Conservation (phyloP, 305 asterid species). For the Rubia balearica region DNA sequence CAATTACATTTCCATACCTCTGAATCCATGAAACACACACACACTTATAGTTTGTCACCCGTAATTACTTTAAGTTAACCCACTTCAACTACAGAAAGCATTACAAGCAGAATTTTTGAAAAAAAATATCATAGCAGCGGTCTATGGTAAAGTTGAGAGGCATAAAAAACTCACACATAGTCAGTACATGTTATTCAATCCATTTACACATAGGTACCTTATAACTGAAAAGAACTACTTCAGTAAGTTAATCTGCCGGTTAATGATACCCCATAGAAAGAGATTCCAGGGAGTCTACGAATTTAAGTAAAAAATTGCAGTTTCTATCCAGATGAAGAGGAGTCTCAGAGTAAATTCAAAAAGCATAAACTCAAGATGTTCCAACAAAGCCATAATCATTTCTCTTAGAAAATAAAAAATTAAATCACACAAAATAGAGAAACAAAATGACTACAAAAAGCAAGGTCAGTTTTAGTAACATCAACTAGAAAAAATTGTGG, state of each 20-base stretch:
- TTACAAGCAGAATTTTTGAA: background rate
- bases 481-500: background rate
- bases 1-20: no score
- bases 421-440: background rate
- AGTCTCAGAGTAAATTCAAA: background rate
- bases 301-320: slow-evolving; percentile 1
- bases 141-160: background rate
- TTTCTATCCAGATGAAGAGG: no score
- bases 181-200: background rate
- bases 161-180: background rate
- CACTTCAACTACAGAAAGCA: background rate
- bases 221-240: background rate
- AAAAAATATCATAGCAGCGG: background rate
- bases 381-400: background rate
- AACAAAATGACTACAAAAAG: background rate
- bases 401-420: background rate
- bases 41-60: background rate
- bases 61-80: background rate
- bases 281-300: background rate
- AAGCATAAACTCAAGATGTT: background rate
- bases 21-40: no score
- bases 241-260: background rate
- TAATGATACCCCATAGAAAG: background rate
- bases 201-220: background rate
- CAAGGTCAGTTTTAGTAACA: background rate